Conservation (phyloP, 805 yeast genomes). For the Yamadazyma phyllophila region DNA sequence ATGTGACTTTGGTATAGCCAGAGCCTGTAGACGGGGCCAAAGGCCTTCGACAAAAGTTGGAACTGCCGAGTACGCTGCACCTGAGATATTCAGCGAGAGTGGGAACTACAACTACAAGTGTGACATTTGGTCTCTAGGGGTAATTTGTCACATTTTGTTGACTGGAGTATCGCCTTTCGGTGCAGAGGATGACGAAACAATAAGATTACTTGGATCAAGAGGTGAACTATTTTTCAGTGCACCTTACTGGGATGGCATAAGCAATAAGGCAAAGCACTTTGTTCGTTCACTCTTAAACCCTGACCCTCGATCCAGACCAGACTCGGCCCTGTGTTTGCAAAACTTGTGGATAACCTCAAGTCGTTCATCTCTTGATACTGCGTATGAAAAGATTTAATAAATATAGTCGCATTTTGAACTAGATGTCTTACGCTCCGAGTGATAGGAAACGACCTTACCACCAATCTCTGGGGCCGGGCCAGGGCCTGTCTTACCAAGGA, state of each 20-base stretch:
- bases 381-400: neutral
- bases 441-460: constrained; percentile 1
- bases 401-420: neutral
- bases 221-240: constrained; percentile 40
- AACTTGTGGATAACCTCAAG: constrained; percentile 44
- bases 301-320: constrained; percentile 32
- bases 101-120: constrained; percentile 54
- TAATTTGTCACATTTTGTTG: constrained; percentile 55
- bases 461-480: neutral
- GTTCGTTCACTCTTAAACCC: neutral
- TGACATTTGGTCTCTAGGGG: constrained; percentile 71
- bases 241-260: constrained; percentile 43
- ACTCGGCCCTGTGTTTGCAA: constrained; percentile 37
- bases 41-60: constrained; percentile 55
- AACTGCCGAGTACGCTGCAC: constrained; percentile 72
- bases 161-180: constrained; percentile 68
- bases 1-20: constrained; percentile 66
- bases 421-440: constrained; percentile 2
- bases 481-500: neutral
- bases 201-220: constrained; percentile 25
- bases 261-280: constrained; percentile 39
- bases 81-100: constrained; percentile 47
- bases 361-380: neutral
- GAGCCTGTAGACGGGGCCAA: constrained; percentile 19
- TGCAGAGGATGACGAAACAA: constrained; percentile 38